Percentiles rank a stretch among this genome's conserved stretches.
These are phyloP conservation scores for Tetratostichococcus sp. DNA, from an alignment of 139 green algal species.

Conservation along the genomic window DNA sequence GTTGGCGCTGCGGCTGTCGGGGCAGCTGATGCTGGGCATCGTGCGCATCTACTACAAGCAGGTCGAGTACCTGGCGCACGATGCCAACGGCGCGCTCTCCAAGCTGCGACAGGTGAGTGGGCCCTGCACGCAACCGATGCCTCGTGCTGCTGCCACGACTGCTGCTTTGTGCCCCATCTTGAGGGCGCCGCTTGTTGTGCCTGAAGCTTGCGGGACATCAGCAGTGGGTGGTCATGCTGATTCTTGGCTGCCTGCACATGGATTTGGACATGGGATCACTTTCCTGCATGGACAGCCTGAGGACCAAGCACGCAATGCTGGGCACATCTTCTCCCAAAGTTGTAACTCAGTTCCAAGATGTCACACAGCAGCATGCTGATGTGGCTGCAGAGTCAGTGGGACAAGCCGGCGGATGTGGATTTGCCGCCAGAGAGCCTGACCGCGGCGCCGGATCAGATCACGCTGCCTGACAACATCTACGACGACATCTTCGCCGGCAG, in stretches of 20 bases:
- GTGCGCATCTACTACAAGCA: constrained; percentile 89
- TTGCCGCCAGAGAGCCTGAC: constrained; percentile 42
- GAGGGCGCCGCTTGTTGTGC: no score
- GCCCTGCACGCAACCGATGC: not conserved
- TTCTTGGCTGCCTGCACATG: no score
- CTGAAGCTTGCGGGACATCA: no score
- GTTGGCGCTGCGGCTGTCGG: constrained; percentile 87
- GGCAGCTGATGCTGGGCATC: constrained; percentile 94
- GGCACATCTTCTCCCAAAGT: not conserved
- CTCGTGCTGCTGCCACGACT: no score
- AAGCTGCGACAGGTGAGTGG: constrained; percentile 55
- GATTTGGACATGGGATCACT: no score
- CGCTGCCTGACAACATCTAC: constrained; percentile 54
- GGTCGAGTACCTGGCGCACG: constrained; percentile 63
- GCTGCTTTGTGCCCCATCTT: no score
- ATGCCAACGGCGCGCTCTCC: constrained; percentile 66
- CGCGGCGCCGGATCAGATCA: constrained; percentile 55
- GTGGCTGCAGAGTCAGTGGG: constrained; percentile 2
- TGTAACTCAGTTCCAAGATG: no score
- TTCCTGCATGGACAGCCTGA: not conserved
- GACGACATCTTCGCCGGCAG: constrained; percentile 3
- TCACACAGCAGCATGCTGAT: not conserved
- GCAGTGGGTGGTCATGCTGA: no score
- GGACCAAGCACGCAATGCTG: not conserved
- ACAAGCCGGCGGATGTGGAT: constrained; percentile 50